These are phyloP conservation scores for Zymoseptoria crescenta DNA, from an alignment of 2,329 filamentous ascomycete species.

Conservation along the genomic window DNA sequence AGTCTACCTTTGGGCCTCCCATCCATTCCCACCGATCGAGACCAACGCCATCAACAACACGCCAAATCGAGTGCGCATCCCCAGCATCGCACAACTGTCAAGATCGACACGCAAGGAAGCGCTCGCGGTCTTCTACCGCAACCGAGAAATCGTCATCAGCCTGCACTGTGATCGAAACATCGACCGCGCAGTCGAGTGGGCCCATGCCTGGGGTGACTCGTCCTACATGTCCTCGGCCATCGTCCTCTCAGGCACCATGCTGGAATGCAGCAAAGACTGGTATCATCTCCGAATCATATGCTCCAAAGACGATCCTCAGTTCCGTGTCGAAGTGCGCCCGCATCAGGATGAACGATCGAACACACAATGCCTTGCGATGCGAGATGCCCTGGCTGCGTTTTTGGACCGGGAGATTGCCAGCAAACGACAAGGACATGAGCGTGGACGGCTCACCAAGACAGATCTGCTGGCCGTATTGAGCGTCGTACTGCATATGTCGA, in stretches of 20 bases:
- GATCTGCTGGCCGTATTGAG: neutral
- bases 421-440: neutral
- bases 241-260: neutral
- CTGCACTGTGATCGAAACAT: slow-evolving; percentile 5
- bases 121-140: slow-evolving; percentile 6
- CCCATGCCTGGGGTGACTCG: neutral
- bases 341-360: neutral
- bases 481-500: neutral
- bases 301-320: slow-evolving; percentile 1
- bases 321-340: neutral
- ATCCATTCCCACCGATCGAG: slow-evolving; percentile 6
- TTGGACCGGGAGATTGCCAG: neutral
- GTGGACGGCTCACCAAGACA: neutral
- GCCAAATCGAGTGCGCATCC: slow-evolving; percentile 1
- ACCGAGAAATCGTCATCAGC: slow-evolving; percentile 7
- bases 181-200: slow-evolving; percentile 2
- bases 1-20: slow-evolving; percentile 3
- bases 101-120: slow-evolving; percentile 3
- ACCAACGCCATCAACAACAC: slow-evolving; percentile 6
- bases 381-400: neutral
- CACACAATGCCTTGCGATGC: neutral
- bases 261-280: neutral
- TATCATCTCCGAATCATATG: slow-evolving; percentile 1
- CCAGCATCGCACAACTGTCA: slow-evolving; percentile 4
- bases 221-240: slow-evolving; percentile 1